phyloP scores from a whole-genome alignment of 106 monocot species.

The Apostasia ramifera region DNA sequence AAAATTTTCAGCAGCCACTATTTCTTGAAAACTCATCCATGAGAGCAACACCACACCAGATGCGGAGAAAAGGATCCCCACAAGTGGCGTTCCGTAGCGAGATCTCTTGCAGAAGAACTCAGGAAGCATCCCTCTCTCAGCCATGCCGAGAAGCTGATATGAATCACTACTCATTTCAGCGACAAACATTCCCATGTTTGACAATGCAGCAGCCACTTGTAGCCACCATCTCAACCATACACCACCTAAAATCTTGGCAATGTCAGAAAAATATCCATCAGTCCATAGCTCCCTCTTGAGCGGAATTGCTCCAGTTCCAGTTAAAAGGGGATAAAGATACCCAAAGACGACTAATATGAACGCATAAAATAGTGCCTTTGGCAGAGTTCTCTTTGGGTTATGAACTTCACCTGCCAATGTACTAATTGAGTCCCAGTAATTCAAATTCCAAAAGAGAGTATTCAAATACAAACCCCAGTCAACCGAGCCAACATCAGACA shows the following conservation, averaged over 20 bases:
- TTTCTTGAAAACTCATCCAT: slow-evolving; percentile 78
- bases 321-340: slow-evolving; percentile 52
- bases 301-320: slow-evolving; percentile 43
- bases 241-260: slow-evolving; percentile 47
- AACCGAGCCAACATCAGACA: slow-evolving; percentile 17
- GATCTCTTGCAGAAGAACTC: slow-evolving; percentile 53
- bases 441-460: slow-evolving; percentile 77
- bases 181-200: slow-evolving; percentile 73
- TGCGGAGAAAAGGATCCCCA: slow-evolving; percentile 70
- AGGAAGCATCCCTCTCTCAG: slow-evolving; percentile 71
- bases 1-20: slow-evolving; percentile 69
- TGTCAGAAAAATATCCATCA: slow-evolving; percentile 64
- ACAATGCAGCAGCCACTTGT: slow-evolving; percentile 51
- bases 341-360: slow-evolving; percentile 41
- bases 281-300: slow-evolving; percentile 44
- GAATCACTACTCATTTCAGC: slow-evolving; percentile 81
- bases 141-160: slow-evolving; percentile 82
- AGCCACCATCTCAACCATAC: slow-evolving; percentile 57
- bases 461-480: slow-evolving; percentile 63
- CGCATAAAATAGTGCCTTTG: slow-evolving; percentile 59
- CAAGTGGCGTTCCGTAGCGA: slow-evolving; percentile 41
- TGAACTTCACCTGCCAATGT: slow-evolving; percentile 63
- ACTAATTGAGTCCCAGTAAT: slow-evolving; percentile 76
- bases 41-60: slow-evolving; percentile 62
- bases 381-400: slow-evolving; percentile 56